Evolutionary conservation across 2,329 filamentous ascomycete genomes (phyloP).

Genomic region (Calonectria multiphialidica): DNA sequence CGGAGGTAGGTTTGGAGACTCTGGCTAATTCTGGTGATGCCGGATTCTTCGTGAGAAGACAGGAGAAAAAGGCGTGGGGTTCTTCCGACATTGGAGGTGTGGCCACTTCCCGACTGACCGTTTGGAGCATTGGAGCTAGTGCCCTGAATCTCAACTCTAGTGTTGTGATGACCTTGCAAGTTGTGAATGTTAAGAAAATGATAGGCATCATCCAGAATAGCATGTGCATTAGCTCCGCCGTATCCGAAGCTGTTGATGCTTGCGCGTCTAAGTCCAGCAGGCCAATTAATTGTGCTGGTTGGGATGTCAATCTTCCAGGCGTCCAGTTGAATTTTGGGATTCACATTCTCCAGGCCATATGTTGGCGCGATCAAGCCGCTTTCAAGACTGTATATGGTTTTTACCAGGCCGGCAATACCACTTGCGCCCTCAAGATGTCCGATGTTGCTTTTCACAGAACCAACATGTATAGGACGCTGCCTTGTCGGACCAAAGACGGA

Average conservation of each 20-base stretch:
- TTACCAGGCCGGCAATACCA: constrained; percentile 25
- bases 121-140: background rate
- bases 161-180: constrained; percentile 5
- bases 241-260: constrained; percentile 20
- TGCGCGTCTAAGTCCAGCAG: background rate
- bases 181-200: constrained; percentile 15
- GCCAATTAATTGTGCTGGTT: background rate
- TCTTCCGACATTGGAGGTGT: background rate
- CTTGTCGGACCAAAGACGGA: constrained; percentile 3
- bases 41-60: background rate
- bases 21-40: background rate
- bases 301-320: background rate
- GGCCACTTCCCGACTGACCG: background rate
- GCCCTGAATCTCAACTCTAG: background rate
- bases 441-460: constrained; percentile 33
- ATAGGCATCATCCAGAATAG: constrained; percentile 35
- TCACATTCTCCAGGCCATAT: constrained; percentile 10
- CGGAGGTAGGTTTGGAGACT: background rate
- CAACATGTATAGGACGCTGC: background rate
- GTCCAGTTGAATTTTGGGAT: constrained; percentile 18
- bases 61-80: background rate
- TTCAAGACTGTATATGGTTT: constrained; percentile 24
- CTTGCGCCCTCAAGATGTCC: constrained; percentile 28
- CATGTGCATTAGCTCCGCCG: constrained; percentile 29
- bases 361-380: constrained; percentile 22